Evolutionary conservation across 202 grass and related monocot genomes (phyloP).

Genomic region (Cymbopogon flexuosus): DNA sequence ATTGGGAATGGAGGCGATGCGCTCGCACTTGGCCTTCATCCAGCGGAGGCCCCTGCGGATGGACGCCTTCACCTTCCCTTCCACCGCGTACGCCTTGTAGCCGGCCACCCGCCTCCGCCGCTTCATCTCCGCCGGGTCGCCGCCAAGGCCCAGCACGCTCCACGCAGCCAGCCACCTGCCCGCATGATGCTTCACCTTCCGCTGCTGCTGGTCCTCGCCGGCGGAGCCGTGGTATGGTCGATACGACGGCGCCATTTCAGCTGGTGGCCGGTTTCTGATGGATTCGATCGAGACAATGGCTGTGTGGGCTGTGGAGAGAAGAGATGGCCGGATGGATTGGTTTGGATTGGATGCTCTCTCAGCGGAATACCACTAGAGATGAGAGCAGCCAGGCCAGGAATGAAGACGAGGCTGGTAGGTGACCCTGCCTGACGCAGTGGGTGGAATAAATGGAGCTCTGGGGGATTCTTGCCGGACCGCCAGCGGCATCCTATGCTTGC

Average conservation of each 20-base stretch:
- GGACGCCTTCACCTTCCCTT: conserved; percentile 79
- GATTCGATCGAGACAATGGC: too few species aligned
- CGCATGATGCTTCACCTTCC: conserved; percentile 24
- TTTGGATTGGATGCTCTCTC: too few species aligned
- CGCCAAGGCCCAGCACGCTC: conserved; percentile 28
- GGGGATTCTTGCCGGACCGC: background rate
- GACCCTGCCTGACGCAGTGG: too few species aligned
- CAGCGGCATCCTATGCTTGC: background rate
- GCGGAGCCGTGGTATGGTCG: conserved; percentile 34
- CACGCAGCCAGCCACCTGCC: background rate
- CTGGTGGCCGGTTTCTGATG: too few species aligned
- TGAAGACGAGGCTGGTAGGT: too few species aligned
- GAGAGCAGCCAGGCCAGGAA: background rate
- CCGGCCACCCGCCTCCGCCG: conserved; percentile 61
- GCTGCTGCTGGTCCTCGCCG: background rate
- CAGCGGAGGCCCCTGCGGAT: conserved; percentile 65
- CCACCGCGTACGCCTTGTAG: conserved; percentile 85
- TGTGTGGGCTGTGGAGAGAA: too few species aligned
- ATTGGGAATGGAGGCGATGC: background rate
- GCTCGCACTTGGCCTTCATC: conserved; percentile 66
- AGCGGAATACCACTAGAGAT: too few species aligned
- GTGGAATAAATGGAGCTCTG: background rate
- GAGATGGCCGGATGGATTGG: too few species aligned
- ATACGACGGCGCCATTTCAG: conserved; percentile 36
- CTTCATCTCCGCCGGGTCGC: conserved; percentile 78